Evolutionary conservation across 176 grass and related monocot species (phyloP).

Genomic region (Bonia amplexicaulis): DNA sequence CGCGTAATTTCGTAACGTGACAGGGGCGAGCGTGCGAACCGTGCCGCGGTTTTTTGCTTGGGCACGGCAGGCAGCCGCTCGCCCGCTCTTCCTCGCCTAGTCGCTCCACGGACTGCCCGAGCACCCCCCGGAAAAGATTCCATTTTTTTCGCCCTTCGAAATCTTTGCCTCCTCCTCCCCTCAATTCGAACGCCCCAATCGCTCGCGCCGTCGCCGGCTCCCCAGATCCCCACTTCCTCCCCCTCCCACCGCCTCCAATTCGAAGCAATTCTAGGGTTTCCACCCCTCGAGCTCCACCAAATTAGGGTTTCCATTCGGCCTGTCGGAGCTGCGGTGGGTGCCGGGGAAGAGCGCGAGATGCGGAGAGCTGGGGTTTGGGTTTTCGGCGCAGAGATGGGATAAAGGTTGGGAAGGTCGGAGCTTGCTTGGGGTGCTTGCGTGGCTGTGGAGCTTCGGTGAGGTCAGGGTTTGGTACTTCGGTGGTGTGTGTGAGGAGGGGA

Average conservation of each 20-base stretch:
- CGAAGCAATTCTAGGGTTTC: constrained; percentile 20
- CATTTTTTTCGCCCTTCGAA: constrained; percentile 16
- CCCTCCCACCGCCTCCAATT: neutral
- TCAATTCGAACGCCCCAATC: constrained; percentile 15
- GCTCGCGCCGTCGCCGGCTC: constrained; percentile 1
- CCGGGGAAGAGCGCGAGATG: neutral
- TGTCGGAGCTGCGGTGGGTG: neutral
- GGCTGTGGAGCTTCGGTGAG: constrained; percentile 12
- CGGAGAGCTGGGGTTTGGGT: neutral
- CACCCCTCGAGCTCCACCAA: neutral
- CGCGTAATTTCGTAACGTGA: accelerated
- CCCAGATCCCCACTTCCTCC: constrained; percentile 24
- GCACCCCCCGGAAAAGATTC: neutral
- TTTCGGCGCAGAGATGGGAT: constrained; percentile 20
- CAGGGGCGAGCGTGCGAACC: neutral
- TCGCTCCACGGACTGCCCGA: constrained; percentile 29
- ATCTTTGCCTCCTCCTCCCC: neutral
- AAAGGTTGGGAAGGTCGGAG: constrained; percentile 2
- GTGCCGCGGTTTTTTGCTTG: constrained; percentile 23
- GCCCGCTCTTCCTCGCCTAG: neutral
- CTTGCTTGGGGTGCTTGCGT: constrained; percentile 9
- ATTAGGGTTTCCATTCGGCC: constrained; percentile 32
- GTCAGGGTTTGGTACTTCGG: constrained; percentile 29
- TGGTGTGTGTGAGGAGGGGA: constrained; percentile 18
- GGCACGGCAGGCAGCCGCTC: neutral